These are phyloP conservation scores for Auriscalpium vulgare DNA, from an alignment of 768 basidiomycete genomes.

Conservation along the genomic window DNA sequence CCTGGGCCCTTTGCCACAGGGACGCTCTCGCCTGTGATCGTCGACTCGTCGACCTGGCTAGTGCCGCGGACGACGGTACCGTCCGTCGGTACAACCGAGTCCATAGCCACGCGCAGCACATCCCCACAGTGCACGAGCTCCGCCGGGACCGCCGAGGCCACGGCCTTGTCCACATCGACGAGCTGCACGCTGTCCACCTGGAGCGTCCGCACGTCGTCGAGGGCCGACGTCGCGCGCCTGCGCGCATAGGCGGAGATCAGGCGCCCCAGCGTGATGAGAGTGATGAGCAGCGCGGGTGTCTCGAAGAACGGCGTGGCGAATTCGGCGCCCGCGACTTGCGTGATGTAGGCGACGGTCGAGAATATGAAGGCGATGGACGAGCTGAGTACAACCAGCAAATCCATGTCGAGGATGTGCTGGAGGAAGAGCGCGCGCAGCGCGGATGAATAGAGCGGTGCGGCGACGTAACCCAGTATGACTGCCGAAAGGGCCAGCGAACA, in stretches of 20 bases:
- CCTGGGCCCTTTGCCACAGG: conserved; percentile 29
- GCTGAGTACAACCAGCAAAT: conserved; percentile 31
- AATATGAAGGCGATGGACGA: conserved; percentile 33
- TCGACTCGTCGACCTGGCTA: conserved; percentile 34
- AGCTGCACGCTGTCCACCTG: conserved; percentile 26
- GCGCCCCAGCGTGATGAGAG: conserved; percentile 34
- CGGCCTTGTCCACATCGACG: conserved; percentile 17
- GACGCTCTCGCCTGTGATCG: conserved; percentile 34
- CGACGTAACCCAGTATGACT: conserved; percentile 28
- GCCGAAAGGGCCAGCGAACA: conserved; percentile 31
- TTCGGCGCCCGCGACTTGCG: conserved; percentile 24
- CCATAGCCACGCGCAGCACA: conserved; percentile 26
- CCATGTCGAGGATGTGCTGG: conserved; percentile 30
- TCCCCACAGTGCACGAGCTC: conserved; percentile 31
- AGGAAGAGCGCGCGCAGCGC: conserved; percentile 29
- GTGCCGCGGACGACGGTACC: conserved; percentile 27
- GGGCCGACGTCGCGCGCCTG: conserved; percentile 24
- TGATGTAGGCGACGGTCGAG: conserved; percentile 31
- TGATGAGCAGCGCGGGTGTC: conserved; percentile 34
- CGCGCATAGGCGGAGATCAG: conserved; percentile 30
- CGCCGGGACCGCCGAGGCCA: conserved; percentile 16
- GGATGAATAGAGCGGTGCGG: conserved; percentile 29
- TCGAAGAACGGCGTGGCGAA: conserved; percentile 32
- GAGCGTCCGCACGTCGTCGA: conserved; percentile 27
- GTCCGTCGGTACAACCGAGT: conserved; percentile 31